These are phyloP conservation scores for Brassica nigra DNA, from an alignment of 345 rosid species.

Conservation along the genomic window DNA sequence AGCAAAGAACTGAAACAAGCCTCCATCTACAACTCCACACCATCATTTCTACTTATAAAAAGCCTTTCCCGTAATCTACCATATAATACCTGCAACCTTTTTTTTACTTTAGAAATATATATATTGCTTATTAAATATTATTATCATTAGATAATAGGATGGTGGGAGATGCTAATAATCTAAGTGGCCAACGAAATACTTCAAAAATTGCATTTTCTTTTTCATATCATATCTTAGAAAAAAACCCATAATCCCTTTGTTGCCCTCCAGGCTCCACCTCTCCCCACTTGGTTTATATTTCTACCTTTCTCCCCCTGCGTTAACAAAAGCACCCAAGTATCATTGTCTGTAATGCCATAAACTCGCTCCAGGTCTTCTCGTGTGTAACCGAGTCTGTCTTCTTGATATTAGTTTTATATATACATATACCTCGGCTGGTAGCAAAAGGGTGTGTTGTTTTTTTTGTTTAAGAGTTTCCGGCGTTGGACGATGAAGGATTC, in stretches of 20 bases:
- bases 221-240: slow-evolving; percentile 21
- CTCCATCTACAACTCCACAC: slow-evolving; percentile 30
- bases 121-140: slow-evolving; percentile 23
- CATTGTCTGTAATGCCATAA: neutral
- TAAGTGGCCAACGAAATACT: slow-evolving; percentile 34
- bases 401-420: neutral
- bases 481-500: slow-evolving; percentile 38
- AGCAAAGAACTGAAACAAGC: slow-evolving; percentile 24
- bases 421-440: slow-evolving; percentile 19
- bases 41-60: slow-evolving; percentile 33
- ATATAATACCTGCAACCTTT: slow-evolving; percentile 26
- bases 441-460: neutral
- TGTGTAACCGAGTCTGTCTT: neutral
- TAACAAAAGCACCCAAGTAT: neutral
- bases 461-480: slow-evolving; percentile 37
- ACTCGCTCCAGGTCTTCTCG: neutral
- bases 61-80: slow-evolving; percentile 20
- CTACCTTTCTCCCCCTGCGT: slow-evolving; percentile 1
- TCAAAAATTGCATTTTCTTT: slow-evolving; percentile 38
- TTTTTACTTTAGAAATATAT: slow-evolving; percentile 24
- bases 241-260: neutral
- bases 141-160: slow-evolving; percentile 20
- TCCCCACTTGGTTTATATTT: neutral
- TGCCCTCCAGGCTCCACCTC: slow-evolving; percentile 30
- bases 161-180: slow-evolving; percentile 36